phyloP scores from a whole-genome alignment of 768 basidiomycete genomes.

The Panus rudis region DNA sequence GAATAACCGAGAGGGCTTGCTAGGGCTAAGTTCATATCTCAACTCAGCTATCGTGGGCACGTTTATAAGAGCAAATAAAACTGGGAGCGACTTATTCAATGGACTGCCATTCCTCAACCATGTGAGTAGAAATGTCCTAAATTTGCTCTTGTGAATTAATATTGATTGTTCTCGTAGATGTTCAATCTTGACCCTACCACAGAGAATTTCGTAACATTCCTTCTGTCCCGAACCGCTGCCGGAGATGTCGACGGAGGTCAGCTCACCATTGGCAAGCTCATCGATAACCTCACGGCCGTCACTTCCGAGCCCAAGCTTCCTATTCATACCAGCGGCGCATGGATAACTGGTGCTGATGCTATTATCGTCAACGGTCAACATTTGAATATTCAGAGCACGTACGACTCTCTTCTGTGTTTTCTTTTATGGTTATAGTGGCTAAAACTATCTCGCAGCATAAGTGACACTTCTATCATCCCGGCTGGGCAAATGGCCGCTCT shows the following conservation, averaged over 20 bases:
- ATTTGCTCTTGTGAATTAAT: slow-evolving; percentile 5
- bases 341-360: slow-evolving; percentile 10
- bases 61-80: too few species aligned
- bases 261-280: slow-evolving; percentile 12
- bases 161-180: slow-evolving; percentile 6
- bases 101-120: too few species aligned
- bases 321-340: slow-evolving; percentile 2
- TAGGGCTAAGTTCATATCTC: slow-evolving; percentile 11
- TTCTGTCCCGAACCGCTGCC: slow-evolving; percentile 8
- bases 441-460: neutral
- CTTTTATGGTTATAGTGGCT: neutral
- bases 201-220: slow-evolving; percentile 11
- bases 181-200: slow-evolving; percentile 3
- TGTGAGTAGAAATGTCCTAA: too few species aligned
- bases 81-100: too few species aligned
- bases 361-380: slow-evolving; percentile 11
- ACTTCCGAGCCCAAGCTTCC: slow-evolving; percentile 2
- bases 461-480: neutral
- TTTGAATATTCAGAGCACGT: slow-evolving; percentile 6
- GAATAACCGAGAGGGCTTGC: slow-evolving; percentile 8
- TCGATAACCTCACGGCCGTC: slow-evolving; percentile 1
- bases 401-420: neutral
- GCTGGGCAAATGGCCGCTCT: slow-evolving; percentile 2
- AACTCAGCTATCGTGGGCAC: too few species aligned
- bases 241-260: slow-evolving; percentile 12